phyloP scores from a whole-genome alignment of 2,329 filamentous ascomycete species.

The Fusarium beomiforme region DNA sequence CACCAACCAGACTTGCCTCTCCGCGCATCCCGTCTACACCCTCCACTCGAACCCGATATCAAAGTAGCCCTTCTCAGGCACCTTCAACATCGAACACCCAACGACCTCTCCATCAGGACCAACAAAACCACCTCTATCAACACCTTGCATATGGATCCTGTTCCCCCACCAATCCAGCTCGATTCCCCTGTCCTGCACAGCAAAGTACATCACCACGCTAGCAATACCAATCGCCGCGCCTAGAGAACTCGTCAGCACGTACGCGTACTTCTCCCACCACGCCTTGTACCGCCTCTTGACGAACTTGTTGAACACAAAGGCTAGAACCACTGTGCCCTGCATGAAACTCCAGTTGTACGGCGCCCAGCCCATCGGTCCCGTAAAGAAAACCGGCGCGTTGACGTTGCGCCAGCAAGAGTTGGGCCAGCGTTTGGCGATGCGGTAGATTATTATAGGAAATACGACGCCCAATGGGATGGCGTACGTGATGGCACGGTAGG shows the following conservation, averaged over 20 bases:
- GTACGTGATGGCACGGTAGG: constrained; percentile 35
- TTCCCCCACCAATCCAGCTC: constrained; percentile 42
- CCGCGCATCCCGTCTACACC: neutral
- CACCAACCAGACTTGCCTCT: neutral
- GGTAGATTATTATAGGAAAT: constrained; percentile 35
- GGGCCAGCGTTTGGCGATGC: constrained; percentile 30
- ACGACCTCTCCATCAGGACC: constrained; percentile 10
- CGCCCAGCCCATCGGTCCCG: constrained; percentile 39
- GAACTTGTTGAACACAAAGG: constrained; percentile 41
- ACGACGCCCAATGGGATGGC: constrained; percentile 29
- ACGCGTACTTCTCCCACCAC: constrained; percentile 46
- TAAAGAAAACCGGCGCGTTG: constrained; percentile 38
- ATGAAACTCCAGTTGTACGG: constrained; percentile 44
- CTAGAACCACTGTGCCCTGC: constrained; percentile 36
- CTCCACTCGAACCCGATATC: constrained; percentile 29
- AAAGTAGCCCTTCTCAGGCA: constrained; percentile 36
- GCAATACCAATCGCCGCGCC: constrained; percentile 42
- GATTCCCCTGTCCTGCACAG: constrained; percentile 32
- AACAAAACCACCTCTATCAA: constrained; percentile 36
- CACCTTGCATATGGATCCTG: constrained; percentile 22
- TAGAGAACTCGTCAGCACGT: constrained; percentile 42
- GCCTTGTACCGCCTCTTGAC: constrained; percentile 37
- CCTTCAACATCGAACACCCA: constrained; percentile 32
- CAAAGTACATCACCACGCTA: constrained; percentile 42
- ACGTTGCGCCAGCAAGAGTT: constrained; percentile 34